These are phyloP conservation scores for Suillus plorans DNA, from an alignment of 768 basidiomycete species.

Conservation along the genomic window DNA sequence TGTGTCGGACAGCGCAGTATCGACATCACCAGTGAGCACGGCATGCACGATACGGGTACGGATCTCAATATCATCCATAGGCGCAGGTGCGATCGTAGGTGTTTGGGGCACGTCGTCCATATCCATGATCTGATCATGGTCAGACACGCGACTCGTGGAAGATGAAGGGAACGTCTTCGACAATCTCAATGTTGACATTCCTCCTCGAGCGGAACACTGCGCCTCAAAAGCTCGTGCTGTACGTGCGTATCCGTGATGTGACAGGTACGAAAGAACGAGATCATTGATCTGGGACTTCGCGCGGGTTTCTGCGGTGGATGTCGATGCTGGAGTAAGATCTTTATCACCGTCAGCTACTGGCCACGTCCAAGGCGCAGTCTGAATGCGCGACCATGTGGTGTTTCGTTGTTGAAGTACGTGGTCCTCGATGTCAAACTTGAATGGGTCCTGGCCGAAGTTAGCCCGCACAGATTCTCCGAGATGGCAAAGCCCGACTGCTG, in stretches of 20 bases:
- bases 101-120: conserved; percentile 37
- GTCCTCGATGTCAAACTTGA: conserved; percentile 88
- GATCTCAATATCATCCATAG: conserved; percentile 56
- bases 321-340: conserved; percentile 10
- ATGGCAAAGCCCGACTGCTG: conserved; percentile 87
- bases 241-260: conserved; percentile 80
- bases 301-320: conserved; percentile 41
- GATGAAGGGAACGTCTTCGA: conserved; percentile 10
- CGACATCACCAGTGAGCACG: conserved; percentile 69
- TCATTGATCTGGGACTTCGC: conserved; percentile 63
- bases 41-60: conserved; percentile 73
- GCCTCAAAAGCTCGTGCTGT: conserved; percentile 68
- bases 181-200: conserved; percentile 7
- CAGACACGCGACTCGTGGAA: conserved; percentile 10
- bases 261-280: conserved; percentile 76
- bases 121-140: conserved; percentile 46
- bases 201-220: conserved; percentile 36
- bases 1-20: conserved; percentile 60
- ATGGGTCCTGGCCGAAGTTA: conserved; percentile 87
- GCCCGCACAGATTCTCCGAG: conserved; percentile 73
- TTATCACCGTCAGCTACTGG: conserved; percentile 17
- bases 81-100: conserved; percentile 17
- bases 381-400: conserved; percentile 64
- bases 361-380: conserved; percentile 54
- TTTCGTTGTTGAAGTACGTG: conserved; percentile 74